phyloP scores from a whole-genome alignment of 2,329 filamentous ascomycete species.

The Teratosphaeria gauchensis region DNA sequence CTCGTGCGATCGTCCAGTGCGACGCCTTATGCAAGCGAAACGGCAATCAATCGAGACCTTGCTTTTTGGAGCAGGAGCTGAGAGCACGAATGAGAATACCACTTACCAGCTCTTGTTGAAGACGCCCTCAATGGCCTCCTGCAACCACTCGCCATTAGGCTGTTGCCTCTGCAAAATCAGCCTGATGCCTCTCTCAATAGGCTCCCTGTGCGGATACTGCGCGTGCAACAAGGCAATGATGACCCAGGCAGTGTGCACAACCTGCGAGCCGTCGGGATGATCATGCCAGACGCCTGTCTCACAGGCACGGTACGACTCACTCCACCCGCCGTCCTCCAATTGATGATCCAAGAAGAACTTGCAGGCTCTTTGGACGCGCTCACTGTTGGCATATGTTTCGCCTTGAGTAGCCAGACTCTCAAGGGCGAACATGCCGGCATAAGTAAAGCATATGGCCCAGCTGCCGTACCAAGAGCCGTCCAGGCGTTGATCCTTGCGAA shows the following conservation, averaged over 20 bases:
- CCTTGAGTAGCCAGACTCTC: conserved; percentile 75
- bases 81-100: background rate
- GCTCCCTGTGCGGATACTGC: conserved; percentile 63
- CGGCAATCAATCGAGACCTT: background rate
- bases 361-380: conserved; percentile 63
- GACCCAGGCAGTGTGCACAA: conserved; percentile 93
- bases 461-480: conserved; percentile 97
- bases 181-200: conserved; percentile 62
- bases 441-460: conserved; percentile 98
- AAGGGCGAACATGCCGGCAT: conserved; percentile 91
- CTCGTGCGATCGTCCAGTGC: too few relatives aligned
- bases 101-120: conserved; percentile 92
- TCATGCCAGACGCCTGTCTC: conserved; percentile 67
- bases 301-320: conserved; percentile 82
- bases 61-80: background rate
- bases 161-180: conserved; percentile 81
- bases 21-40: too few relatives aligned
- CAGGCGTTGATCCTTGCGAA: conserved; percentile 63
- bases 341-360: conserved; percentile 80
- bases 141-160: conserved; percentile 83
- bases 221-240: conserved; percentile 70
- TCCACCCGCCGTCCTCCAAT: conserved; percentile 87
- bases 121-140: conserved; percentile 93
- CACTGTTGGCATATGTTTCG: conserved; percentile 68
- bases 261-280: conserved; percentile 65